A percentile compares a stretch with the other conserved stretches of the same genome.
Conservation (phyloP, 108 stramenopile species). For the Pseudonitzschia multistriata region DNA sequence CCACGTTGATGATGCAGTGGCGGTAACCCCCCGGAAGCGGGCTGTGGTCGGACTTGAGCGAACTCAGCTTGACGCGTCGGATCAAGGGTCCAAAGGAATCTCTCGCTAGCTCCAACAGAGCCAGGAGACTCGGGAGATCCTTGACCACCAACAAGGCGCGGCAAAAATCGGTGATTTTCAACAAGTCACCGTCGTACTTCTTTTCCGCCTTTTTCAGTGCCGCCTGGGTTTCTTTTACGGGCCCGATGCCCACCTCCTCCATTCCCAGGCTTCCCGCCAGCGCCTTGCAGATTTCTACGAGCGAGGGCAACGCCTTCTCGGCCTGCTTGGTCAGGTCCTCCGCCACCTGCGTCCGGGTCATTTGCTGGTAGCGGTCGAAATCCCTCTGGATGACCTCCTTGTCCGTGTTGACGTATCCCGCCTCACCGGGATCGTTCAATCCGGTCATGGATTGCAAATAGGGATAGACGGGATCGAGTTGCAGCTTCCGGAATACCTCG, state of each 20-base stretch:
- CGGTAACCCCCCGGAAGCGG: slow-evolving; percentile 78
- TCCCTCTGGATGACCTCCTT: slow-evolving; percentile 70
- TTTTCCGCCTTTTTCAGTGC: slow-evolving; percentile 81
- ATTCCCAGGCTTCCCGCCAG: slow-evolving; percentile 79
- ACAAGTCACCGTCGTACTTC: slow-evolving; percentile 81
- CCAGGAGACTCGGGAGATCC: slow-evolving; percentile 79
- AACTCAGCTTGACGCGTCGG: slow-evolving; percentile 80
- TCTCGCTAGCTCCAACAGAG: slow-evolving; percentile 75
- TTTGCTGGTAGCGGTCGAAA: slow-evolving; percentile 48
- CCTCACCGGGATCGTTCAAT: slow-evolving; percentile 77
- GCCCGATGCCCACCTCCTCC: slow-evolving; percentile 83
- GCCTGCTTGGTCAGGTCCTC: slow-evolving; percentile 59
- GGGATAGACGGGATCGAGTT: slow-evolving; percentile 81
- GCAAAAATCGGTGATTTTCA: slow-evolving; percentile 84
- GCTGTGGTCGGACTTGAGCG: slow-evolving; percentile 61
- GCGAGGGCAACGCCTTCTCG: slow-evolving; percentile 59
- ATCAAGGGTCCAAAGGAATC: slow-evolving; percentile 86
- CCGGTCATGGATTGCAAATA: slow-evolving; percentile 82
- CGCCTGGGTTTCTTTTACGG: slow-evolving; percentile 72
- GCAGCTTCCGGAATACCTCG: slow-evolving; percentile 75
- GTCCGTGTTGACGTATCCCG: slow-evolving; percentile 62
- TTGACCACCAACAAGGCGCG: slow-evolving; percentile 80
- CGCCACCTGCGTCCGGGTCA: slow-evolving; percentile 62
- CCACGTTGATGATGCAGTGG: slow-evolving; percentile 84
- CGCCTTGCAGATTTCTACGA: slow-evolving; percentile 87